Evolutionary conservation across 78 protist species (phyloP).

Genomic region (Tieghemostelium lacteum): DNA sequence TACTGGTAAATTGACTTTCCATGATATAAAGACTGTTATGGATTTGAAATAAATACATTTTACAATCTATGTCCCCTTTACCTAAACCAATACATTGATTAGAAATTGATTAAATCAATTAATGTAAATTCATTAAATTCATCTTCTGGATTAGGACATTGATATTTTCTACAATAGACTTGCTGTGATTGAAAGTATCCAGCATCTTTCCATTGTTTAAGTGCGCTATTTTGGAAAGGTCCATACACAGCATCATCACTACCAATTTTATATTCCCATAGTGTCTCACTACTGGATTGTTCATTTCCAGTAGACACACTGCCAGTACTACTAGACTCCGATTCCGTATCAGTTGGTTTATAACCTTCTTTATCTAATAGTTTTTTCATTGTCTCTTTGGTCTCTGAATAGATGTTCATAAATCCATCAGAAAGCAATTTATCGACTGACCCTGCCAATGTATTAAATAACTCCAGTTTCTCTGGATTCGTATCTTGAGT

Average conservation of each 20-base stretch:
- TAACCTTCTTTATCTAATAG: slow-evolving; percentile 22
- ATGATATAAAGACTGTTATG: too few relatives aligned
- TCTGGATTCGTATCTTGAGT: too few relatives aligned
- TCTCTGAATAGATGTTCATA: slow-evolving; percentile 62
- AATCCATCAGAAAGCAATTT: slow-evolving; percentile 46
- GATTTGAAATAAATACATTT: too few relatives aligned
- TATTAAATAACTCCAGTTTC: slow-evolving; percentile 6
- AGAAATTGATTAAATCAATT: slow-evolving; percentile 9
- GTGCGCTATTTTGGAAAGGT: background rate
- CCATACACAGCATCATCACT: slow-evolving; percentile 30
- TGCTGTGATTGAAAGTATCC: too few relatives aligned
- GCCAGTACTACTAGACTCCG: too few relatives aligned
- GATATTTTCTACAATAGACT: too few relatives aligned
- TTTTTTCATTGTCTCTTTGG: slow-evolving; percentile 14
- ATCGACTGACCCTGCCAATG: slow-evolving; percentile 37
- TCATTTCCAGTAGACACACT: too few relatives aligned
- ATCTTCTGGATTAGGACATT: too few relatives aligned
- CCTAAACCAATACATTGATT: too few relatives aligned
- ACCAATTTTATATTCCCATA: slow-evolving; percentile 28
- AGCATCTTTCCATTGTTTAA: slow-evolving; percentile 29
- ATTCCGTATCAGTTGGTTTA: background rate
- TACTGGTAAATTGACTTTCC: slow-evolving; percentile 32
- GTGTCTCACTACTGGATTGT: background rate
- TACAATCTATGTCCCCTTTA: too few relatives aligned
- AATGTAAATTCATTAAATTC: too few relatives aligned